Conservation (phyloP, 177 flowering plant genomes). For the Vitis hybrid region DNA sequence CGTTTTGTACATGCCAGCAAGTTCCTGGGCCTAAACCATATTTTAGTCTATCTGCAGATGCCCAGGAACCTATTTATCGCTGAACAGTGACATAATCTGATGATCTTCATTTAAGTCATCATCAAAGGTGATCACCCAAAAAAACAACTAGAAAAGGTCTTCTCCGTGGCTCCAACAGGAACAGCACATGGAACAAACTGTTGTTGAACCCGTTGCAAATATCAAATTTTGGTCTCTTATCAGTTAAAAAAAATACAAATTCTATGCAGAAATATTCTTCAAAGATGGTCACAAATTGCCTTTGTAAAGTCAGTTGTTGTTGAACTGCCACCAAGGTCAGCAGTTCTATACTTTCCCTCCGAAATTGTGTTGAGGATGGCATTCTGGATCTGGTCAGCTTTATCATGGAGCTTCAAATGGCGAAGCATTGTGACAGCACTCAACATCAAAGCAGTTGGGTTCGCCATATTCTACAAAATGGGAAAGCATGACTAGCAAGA, state of each 20-base stretch:
- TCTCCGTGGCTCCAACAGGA: too few relatives aligned
- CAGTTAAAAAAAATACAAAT: neutral
- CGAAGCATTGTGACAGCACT: slow-evolving; percentile 85
- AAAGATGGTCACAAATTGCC: slow-evolving; percentile 79
- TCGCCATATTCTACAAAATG: slow-evolving; percentile 70
- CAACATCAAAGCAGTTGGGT: slow-evolving; percentile 93
- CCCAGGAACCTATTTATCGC: too few relatives aligned
- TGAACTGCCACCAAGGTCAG: slow-evolving; percentile 84
- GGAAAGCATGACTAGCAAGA: neutral
- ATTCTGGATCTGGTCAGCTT: slow-evolving; percentile 81
- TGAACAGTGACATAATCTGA: neutral
- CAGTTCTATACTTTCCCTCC: slow-evolving; percentile 88
- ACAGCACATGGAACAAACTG: neutral
- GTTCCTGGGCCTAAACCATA: too few relatives aligned
- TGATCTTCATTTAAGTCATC: too few relatives aligned
- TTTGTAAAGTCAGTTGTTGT: slow-evolving; percentile 79
- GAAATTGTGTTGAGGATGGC: slow-evolving; percentile 86
- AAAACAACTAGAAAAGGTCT: neutral
- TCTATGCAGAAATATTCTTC: slow-evolving; percentile 15
- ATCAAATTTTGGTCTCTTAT: too few relatives aligned
- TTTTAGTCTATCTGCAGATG: too few relatives aligned
- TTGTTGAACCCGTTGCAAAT: neutral
- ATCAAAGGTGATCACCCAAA: neutral
- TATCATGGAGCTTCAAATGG: slow-evolving; percentile 69
- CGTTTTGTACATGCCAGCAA: too few relatives aligned